Conservation (phyloP, 2,329 filamentous ascomycete genomes). For the Alternaria panax region DNA sequence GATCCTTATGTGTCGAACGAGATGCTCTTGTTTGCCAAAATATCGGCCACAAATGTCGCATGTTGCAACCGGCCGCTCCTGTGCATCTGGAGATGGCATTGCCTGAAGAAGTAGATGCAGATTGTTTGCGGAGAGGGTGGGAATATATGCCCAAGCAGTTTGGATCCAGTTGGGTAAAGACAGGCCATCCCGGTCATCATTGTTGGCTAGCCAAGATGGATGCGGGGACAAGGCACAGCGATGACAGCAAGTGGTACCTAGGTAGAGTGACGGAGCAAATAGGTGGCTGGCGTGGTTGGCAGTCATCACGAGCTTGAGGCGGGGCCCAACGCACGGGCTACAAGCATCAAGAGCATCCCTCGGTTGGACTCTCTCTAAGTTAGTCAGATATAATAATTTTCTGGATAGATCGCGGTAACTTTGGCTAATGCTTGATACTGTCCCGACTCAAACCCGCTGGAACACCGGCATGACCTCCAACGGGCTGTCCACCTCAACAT, state of each 20-base stretch:
- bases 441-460: constrained; percentile 19
- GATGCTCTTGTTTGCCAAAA: constrained; percentile 21
- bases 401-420: not conserved
- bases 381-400: not conserved
- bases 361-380: not conserved
- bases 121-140: not conserved
- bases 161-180: not conserved
- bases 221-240: not conserved
- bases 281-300: not conserved
- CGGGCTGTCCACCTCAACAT: constrained; percentile 54
- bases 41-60: constrained; percentile 14
- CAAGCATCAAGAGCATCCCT: not conserved
- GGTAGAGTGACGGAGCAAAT: not conserved
- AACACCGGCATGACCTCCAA: constrained; percentile 60
- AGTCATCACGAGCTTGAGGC: not conserved
- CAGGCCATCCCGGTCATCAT: not conserved
- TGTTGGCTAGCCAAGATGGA: not conserved
- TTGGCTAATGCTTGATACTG: not conserved
- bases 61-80: not conserved
- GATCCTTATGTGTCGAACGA: constrained; percentile 19
- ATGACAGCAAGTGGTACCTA: not conserved
- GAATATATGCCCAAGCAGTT: not conserved
- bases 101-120: not conserved
- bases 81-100: not conserved
- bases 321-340: not conserved